These are phyloP conservation scores for Verruconis gallopava DNA, from an alignment of 2,329 filamentous ascomycete species.

Conservation along the genomic window DNA sequence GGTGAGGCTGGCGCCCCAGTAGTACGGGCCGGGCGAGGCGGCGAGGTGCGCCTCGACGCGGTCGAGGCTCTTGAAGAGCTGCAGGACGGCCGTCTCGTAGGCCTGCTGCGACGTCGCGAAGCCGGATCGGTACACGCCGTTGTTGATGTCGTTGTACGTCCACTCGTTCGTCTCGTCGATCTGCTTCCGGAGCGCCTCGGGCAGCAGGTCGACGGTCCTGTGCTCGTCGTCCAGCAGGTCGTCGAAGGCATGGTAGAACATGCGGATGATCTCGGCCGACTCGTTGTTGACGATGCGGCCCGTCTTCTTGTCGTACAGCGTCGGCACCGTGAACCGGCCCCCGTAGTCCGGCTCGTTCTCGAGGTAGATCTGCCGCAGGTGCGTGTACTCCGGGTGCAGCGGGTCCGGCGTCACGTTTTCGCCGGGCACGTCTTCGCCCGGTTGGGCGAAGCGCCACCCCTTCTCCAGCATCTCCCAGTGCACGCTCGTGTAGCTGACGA, in stretches of 20 bases:
- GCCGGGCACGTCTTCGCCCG: constrained; percentile 46
- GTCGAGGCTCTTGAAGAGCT: constrained; percentile 36
- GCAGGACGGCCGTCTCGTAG: constrained; percentile 32
- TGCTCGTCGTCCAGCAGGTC: constrained; percentile 32
- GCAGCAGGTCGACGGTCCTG: constrained; percentile 32
- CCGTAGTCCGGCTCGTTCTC: constrained; percentile 55
- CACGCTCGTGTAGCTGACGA: constrained; percentile 68
- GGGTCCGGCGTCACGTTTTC: constrained; percentile 48
- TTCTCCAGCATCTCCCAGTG: constrained; percentile 76
- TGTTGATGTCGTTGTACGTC: constrained; percentile 41
- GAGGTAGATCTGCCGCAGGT: constrained; percentile 73
- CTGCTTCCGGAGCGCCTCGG: constrained; percentile 28
- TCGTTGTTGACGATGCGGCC: constrained; percentile 81
- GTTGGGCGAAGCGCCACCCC: constrained; percentile 72
- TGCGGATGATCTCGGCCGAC: constrained; percentile 82
- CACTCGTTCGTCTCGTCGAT: constrained; percentile 39
- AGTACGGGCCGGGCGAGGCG: constrained; percentile 31
- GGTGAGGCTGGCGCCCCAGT: constrained; percentile 33
- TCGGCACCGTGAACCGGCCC: constrained; percentile 78
- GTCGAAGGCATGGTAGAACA: constrained; percentile 76
- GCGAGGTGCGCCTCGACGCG: constrained; percentile 31
- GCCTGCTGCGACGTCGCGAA: constrained; percentile 41
- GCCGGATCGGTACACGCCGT: constrained; percentile 39
- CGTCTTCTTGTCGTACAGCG: constrained; percentile 66
- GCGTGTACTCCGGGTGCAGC: constrained; percentile 47